Evolutionary conservation across 805 yeast species (phyloP).

Genomic region (Saccharomycopsis fodiens): DNA sequence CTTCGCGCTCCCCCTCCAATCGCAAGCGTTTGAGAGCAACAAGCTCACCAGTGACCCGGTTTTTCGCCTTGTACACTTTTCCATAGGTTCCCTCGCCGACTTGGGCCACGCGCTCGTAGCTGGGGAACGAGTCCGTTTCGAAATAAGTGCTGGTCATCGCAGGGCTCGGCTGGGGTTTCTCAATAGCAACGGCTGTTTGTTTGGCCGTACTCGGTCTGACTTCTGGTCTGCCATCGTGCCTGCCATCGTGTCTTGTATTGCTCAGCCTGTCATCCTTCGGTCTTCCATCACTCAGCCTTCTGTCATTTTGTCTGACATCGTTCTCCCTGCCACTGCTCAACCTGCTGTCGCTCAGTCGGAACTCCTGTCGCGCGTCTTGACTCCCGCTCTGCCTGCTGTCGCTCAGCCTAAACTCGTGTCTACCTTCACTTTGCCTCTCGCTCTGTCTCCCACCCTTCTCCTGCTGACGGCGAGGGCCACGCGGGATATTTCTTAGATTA

Average conservation of each 20-base stretch:
- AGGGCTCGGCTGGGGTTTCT: neutral
- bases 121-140: constrained; percentile 17
- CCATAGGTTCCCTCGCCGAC: constrained; percentile 99
- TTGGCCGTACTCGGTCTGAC: constrained; percentile 10
- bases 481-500: neutral
- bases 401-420: neutral
- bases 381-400: neutral
- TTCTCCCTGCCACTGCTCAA: neutral
- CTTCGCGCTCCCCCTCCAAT: constrained; percentile 84
- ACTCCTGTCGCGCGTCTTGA: neutral
- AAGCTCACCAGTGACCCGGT: constrained; percentile 53
- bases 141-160: neutral
- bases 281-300: no score
- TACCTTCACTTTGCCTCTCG: neutral
- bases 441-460: neutral
- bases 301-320: no score
- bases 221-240: no score
- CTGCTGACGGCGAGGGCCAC: constrained; percentile 15
- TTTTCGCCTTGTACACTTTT: constrained; percentile 83
- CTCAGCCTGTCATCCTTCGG: no score
- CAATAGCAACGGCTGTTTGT: constrained; percentile 1
- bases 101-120: constrained; percentile 67
- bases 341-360: no score
- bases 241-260: no score
- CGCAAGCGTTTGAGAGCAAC: constrained; percentile 87